Percentiles rank a stretch among this genome's conserved stretches.
Conservation (phyloP, 2,329 filamentous ascomycete genomes). For the Penicillium capsulatum region DNA sequence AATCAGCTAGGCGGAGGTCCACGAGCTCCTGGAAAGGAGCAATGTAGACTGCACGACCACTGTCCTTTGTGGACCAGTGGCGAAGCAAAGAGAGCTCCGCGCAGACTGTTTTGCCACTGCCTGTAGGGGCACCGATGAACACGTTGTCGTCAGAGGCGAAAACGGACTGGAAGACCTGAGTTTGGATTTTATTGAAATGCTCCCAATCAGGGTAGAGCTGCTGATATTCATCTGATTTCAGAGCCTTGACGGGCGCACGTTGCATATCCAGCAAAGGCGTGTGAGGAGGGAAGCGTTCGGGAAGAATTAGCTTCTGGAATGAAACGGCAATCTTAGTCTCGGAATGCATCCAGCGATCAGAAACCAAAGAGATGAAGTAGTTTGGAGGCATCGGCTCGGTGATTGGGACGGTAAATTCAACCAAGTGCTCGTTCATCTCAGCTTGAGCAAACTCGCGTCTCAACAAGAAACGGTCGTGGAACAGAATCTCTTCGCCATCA, state of each 20-base stretch:
- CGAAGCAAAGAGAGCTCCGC: slow-evolving; percentile 88
- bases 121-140: slow-evolving; percentile 85
- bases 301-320: slow-evolving; percentile 90
- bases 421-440: slow-evolving; percentile 86
- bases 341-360: slow-evolving; percentile 97
- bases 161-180: slow-evolving; percentile 91
- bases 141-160: slow-evolving; percentile 91
- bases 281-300: slow-evolving; percentile 91
- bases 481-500: slow-evolving; percentile 92
- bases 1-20: slow-evolving; percentile 75
- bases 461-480: slow-evolving; percentile 89
- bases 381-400: slow-evolving; percentile 97
- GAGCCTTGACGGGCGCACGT: slow-evolving; percentile 77
- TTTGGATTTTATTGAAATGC: slow-evolving; percentile 96
- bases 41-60: slow-evolving; percentile 83
- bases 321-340: slow-evolving; percentile 90
- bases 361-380: slow-evolving; percentile 93
- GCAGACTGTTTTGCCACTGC: slow-evolving; percentile 94
- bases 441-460: slow-evolving; percentile 81
- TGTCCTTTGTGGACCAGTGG: slow-evolving; percentile 71
- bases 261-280: slow-evolving; percentile 90
- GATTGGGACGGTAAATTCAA: slow-evolving; percentile 95
- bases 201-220: slow-evolving; percentile 77
- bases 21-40: slow-evolving; percentile 93
- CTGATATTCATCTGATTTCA: slow-evolving; percentile 81